Base-by-base conservation (phyloP, 805 yeast species). In the Ogataea zsoltii region DNA sequence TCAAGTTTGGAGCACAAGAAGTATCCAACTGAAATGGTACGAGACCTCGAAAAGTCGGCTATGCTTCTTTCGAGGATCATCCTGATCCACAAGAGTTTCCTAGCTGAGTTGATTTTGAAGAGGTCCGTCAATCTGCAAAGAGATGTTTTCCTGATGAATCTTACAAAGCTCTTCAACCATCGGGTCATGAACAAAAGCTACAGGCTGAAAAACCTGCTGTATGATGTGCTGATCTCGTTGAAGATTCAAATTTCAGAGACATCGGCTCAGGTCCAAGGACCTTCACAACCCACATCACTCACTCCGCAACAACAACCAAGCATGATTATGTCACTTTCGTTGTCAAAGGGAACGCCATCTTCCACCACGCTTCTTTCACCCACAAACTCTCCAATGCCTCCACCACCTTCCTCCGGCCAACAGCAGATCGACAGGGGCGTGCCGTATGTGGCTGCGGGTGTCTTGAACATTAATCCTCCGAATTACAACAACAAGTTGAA, bases 221-320 rank as follows among this genome's bases (percentile, higher is more conserved):
- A 82, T 57, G 88, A 83, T 56, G 71, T 82, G 44, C 63, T 83
- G 29, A 63, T 80, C 9, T 73, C 85, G 1, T 65, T 81, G 55
- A 82, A 80, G 57, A 49, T 60, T 15, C 54, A 58, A 30, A 61
- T 67, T 4, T 61, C 70, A 1, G 72, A 67, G 44, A 36, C 51
- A 1, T 18, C 56, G 6, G 38, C 56, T 5, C 49, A 53, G 32
- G 33, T 44, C 37, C 50, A 54, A 36, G 39, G 33, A 16, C 53
- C 44, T 26, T 23, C 40, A 7, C 44, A 38, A 31, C 26, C 31
- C 7, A 13, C 41, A 36, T 34, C 29, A 12, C 5, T 33, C 32
- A 18, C 46, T 10, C 45, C 45, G 12, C 54, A 48, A n/a, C 54
- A 45, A 19, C 55, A 44, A 19, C 54, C 53, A 11, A 49, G 50